Base-by-base conservation (phyloP, 2,329 filamentous ascomycete species). In the Mycosphaerella sp. region DNA sequence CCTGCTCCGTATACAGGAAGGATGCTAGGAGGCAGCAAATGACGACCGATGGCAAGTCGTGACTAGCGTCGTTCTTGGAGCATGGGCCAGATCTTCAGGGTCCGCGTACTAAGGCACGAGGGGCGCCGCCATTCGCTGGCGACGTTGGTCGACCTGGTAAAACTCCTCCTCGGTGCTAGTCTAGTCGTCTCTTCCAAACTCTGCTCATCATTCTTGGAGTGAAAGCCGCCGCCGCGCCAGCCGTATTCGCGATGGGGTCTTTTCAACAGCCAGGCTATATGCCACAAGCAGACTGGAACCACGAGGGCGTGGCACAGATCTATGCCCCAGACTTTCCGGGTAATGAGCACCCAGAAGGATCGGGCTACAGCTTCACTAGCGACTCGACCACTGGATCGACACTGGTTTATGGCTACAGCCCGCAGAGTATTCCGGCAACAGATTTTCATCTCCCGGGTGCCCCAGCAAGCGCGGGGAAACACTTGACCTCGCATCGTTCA, bases 361-460 rank as follows among this genome's bases (percentile, higher is more conserved):
- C 42, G 23, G 34, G 40, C 31, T 43, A 43, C 48, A 40, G 48
- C 40, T 51, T 45, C 48, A 11, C 31, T 31, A 51, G 23, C 34
- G 48, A 51, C 32, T 45, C 45, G 48, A 51, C 31, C 31, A 31
- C 31, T n/a, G 41, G 32, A 17, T 40, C 48, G 21, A 36, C 48
- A 12, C 12, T 55, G 32, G 11, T 52, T 26, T 52, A 52, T 29
- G 41, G 29, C 9, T 53, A 49, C 36, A 42, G 42, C 26, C 49
- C 45, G 38, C 42, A 43, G 32, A 44, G 45, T 23, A 50, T 44
- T 10, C 23, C 34, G 23, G 40, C 48, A 31, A 46, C 47, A 29
- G 32, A 36, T 2, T 56, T 56, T 14, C 54, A 53, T 23, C 31
- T 56, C 5, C 54, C 54, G 21, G 50, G 29, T 34, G 54, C 40